Percentiles rank a stretch among this genome's conserved stretches.
These are phyloP conservation scores for Penicillium herquei DNA, from an alignment of 495 filamentous ascomycete genomes.

Conservation along the genomic window DNA sequence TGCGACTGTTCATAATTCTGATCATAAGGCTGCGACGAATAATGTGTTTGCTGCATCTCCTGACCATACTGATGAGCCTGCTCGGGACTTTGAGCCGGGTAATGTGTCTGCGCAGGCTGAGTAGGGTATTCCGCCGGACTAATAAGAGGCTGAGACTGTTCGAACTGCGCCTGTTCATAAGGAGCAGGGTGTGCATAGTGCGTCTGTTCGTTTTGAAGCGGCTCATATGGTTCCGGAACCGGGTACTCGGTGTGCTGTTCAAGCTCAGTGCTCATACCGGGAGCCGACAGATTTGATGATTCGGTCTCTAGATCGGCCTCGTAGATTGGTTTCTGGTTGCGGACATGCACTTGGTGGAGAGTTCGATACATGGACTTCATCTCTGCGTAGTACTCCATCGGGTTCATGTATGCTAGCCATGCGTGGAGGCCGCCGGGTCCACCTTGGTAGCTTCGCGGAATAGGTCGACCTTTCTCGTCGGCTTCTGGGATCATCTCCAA, in stretches of 20 bases:
- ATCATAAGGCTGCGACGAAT: background rate
- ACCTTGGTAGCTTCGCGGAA: slow-evolving; percentile 14
- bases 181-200: background rate
- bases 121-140: background rate
- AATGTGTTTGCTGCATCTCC: too few relatives aligned
- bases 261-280: too few relatives aligned
- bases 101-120: background rate
- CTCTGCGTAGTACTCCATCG: slow-evolving; percentile 8
- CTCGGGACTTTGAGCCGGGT: background rate
- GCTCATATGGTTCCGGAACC: background rate
- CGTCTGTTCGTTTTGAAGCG: background rate
- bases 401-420: slow-evolving; percentile 14
- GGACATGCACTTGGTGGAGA: background rate
- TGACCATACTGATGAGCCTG: background rate
- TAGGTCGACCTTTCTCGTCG: background rate
- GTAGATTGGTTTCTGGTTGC: background rate
- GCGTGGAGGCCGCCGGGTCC: slow-evolving; percentile 13
- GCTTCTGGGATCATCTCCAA: background rate
- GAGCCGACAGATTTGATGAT: too few relatives aligned
- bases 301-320: background rate
- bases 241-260: too few relatives aligned
- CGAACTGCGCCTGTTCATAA: background rate
- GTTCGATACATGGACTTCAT: slow-evolving; percentile 7
- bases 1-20: too few relatives aligned
- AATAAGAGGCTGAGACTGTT: background rate